These are phyloP conservation scores for Aurinia saxatilis DNA, from an alignment of 345 rosid genomes.

Conservation along the genomic window DNA sequence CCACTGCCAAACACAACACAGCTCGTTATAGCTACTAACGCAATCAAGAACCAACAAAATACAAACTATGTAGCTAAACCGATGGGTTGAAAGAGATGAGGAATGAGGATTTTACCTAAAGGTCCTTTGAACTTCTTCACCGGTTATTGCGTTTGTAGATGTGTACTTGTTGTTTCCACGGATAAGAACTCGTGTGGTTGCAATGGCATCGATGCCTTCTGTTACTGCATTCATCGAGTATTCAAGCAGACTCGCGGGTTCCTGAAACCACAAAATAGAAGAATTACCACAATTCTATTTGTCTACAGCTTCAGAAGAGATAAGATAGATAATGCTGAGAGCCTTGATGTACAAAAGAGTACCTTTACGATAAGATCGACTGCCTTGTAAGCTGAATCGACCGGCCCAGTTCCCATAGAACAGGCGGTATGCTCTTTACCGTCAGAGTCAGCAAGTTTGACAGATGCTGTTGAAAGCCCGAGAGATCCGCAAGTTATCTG, in stretches of 20 bases:
- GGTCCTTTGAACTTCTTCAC: conserved; percentile 52
- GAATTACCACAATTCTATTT: neutral
- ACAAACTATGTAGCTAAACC: neutral
- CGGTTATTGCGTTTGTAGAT: conserved; percentile 50
- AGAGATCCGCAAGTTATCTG: conserved; percentile 95
- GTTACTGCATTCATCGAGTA: conserved; percentile 84
- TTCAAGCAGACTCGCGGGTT: conserved; percentile 66
- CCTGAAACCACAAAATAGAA: conserved; percentile 33
- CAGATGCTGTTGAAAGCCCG: conserved; percentile 88
- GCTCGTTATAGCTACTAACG: neutral
- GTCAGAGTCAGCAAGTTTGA: conserved; percentile 59
- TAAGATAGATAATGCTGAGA: too few relatives aligned
- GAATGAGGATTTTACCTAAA: conserved; percentile 49
- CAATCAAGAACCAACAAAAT: neutral
- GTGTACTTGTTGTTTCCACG: conserved; percentile 45
- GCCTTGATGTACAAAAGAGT: neutral
- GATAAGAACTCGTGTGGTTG: conserved; percentile 84
- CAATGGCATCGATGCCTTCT: conserved; percentile 96
- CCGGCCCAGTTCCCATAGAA: conserved; percentile 87
- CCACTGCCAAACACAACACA: conserved; percentile 42
- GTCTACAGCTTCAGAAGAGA: too few relatives aligned
- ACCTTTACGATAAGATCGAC: conserved; percentile 85
- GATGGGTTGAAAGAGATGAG: neutral
- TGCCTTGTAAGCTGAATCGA: conserved; percentile 98
- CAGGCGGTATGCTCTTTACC: conserved; percentile 76